These are phyloP conservation scores for Millerozyma miso DNA, from an alignment of 805 yeast genomes.

Conservation along the genomic window DNA sequence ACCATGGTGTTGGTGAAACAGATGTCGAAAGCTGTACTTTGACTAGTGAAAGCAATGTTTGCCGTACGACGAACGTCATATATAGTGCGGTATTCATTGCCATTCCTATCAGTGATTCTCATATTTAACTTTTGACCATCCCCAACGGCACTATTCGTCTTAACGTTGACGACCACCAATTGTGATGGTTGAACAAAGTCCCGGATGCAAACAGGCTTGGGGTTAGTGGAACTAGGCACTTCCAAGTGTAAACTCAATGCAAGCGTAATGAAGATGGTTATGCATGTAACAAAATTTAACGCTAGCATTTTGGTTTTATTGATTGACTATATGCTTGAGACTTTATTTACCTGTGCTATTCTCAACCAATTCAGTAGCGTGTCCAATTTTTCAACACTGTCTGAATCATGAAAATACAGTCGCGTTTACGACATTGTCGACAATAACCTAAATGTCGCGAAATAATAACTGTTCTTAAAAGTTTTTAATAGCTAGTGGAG, in stretches of 20 bases:
- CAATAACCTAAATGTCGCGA: neutral
- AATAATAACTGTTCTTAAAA: neutral
- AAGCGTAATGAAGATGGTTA: constrained; percentile 17
- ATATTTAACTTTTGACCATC: constrained; percentile 84
- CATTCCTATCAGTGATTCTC: constrained; percentile 67
- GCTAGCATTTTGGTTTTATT: neutral
- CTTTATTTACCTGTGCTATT: neutral
- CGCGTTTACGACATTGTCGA: neutral
- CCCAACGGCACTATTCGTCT: constrained; percentile 68
- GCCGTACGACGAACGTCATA: constrained; percentile 70
- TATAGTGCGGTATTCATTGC: constrained; percentile 75
- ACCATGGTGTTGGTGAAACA: constrained; percentile 71
- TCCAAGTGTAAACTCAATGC: constrained; percentile 48
- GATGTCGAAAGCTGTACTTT: constrained; percentile 81
- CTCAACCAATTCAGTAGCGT: constrained; percentile 1
- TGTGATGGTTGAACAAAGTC: constrained; percentile 85
- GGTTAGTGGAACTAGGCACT: constrained; percentile 42
- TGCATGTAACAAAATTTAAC: constrained; percentile 7
- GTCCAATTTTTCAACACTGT: constrained; percentile 2
- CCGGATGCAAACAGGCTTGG: constrained; percentile 77
- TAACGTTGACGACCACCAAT: constrained; percentile 79
- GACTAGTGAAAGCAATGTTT: constrained; percentile 78
- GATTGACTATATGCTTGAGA: neutral
- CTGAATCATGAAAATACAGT: neutral
- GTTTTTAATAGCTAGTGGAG: neutral